Conservation (phyloP, 495 filamentous ascomycete genomes). For the Aspergillus avenaceus region DNA sequence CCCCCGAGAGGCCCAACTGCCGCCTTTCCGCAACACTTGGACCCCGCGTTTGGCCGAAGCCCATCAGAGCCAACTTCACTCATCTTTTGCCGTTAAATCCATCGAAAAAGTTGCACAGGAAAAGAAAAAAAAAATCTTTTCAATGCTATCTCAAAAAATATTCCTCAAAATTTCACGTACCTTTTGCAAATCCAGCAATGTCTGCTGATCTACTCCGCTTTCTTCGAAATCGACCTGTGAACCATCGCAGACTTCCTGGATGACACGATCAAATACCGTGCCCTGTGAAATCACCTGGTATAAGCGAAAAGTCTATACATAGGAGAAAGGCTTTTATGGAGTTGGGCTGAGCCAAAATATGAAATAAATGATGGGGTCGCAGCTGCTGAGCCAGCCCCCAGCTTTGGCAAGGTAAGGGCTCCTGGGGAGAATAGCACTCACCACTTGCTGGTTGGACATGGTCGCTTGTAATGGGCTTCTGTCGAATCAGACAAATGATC, state of each 20-base stretch:
- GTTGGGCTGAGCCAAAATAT: background rate
- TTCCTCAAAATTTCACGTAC: conserved; percentile 53
- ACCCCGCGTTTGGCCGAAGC: conserved; percentile 30
- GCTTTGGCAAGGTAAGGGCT: conserved; percentile 13
- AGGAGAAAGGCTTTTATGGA: background rate
- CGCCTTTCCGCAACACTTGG: conserved; percentile 37
- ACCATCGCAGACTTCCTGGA: conserved; percentile 81
- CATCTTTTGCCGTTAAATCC: background rate
- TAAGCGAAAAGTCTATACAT: conserved; percentile 28
- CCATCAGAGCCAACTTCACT: conserved; percentile 3
- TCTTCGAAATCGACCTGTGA: conserved; percentile 96
- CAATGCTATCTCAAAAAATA: conserved; percentile 6
- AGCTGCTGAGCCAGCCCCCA: background rate
- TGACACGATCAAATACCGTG: conserved; percentile 80
- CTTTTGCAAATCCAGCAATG: conserved; percentile 76
- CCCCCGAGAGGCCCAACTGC: conserved; percentile 29
- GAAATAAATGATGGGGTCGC: too few relatives aligned
- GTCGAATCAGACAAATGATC: conserved; percentile 1
- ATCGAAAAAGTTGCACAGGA: too few relatives aligned
- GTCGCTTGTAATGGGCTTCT: conserved; percentile 11
- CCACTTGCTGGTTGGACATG: conserved; percentile 65
- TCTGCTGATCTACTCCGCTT: conserved; percentile 80
- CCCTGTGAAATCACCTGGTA: conserved; percentile 52
- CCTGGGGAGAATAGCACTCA: conserved; percentile 45
- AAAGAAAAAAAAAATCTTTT: too few relatives aligned